phyloP scores from a whole-genome alignment of 129 eudicot species.

The Ambrosia trifida region DNA sequence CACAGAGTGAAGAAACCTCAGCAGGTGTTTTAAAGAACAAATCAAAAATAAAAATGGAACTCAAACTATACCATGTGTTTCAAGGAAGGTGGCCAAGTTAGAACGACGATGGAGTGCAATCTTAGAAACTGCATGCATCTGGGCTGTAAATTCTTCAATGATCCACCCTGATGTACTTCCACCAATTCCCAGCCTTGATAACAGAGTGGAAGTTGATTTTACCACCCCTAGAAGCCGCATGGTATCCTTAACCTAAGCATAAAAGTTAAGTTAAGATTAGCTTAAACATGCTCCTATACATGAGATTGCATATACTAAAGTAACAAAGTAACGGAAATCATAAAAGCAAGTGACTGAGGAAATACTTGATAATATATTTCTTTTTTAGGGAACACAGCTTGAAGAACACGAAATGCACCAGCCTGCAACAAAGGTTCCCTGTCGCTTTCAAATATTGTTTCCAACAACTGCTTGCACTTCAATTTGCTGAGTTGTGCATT shows the following conservation, averaged over 20 bases:
- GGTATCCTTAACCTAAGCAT: constrained; percentile 77
- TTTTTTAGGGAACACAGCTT: constrained; percentile 72
- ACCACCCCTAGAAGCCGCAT: constrained; percentile 96
- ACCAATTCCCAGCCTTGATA: constrained; percentile 82
- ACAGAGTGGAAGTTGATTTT: constrained; percentile 62
- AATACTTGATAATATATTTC: constrained; percentile 86
- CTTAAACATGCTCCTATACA: constrained; percentile 3
- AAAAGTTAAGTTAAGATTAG: constrained; percentile 15
- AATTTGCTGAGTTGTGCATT: constrained; percentile 51
- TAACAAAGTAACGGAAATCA: not conserved
- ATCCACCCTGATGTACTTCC: constrained; percentile 89
- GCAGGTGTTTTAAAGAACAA: not conserved
- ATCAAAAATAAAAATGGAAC: not conserved
- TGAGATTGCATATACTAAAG: not conserved
- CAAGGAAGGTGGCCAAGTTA: constrained; percentile 82
- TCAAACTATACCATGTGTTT: constrained; percentile 62
- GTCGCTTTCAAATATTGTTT: constrained; percentile 79
- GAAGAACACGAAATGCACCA: constrained; percentile 85
- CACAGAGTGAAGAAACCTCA: constrained; percentile 12
- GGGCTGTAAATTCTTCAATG: constrained; percentile 90
- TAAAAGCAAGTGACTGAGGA: constrained; percentile 9
- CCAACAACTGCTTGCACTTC: constrained; percentile 77
- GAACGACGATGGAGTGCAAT: constrained; percentile 88
- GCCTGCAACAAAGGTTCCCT: constrained; percentile 86
- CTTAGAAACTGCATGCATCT: constrained; percentile 97